Percentiles rank a stretch among this genome's conserved stretches.
Conservation (phyloP, 2,329 filamentous ascomycete genomes). For the Curvularia hawaiiensis region DNA sequence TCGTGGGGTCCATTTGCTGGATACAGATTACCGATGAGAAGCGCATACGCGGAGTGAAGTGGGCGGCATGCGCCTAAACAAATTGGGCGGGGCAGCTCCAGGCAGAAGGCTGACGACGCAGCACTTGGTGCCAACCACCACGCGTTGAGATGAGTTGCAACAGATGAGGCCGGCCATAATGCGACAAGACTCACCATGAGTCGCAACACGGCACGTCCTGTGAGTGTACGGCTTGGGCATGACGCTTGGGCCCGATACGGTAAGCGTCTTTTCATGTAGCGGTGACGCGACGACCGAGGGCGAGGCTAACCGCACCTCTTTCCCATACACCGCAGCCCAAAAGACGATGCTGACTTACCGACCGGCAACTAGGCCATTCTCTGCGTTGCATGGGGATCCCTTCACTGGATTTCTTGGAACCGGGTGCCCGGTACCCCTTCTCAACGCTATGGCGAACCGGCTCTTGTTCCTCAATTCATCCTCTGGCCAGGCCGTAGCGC, state of each 20-base stretch:
- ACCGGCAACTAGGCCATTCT: background rate
- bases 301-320: background rate
- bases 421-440: background rate
- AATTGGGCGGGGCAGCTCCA: constrained; percentile 7
- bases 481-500: background rate
- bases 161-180: background rate
- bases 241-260: constrained; percentile 2
- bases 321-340: background rate
- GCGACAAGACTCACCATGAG: constrained; percentile 2
- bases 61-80: background rate
- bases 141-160: background rate
- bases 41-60: background rate
- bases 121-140: constrained; percentile 5
- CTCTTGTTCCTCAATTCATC: background rate
- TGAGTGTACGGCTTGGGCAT: constrained; percentile 1
- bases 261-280: constrained; percentile 1
- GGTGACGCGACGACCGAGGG: background rate
- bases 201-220: background rate
- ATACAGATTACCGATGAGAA: constrained; percentile 4
- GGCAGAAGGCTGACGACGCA: constrained; percentile 8
- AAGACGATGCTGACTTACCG: background rate
- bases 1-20: constrained; percentile 4
- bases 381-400: background rate
- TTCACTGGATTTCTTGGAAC: background rate
- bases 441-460: background rate